phyloP scores from a whole-genome alignment of 768 basidiomycete genomes.

The Suillus discolor region DNA sequence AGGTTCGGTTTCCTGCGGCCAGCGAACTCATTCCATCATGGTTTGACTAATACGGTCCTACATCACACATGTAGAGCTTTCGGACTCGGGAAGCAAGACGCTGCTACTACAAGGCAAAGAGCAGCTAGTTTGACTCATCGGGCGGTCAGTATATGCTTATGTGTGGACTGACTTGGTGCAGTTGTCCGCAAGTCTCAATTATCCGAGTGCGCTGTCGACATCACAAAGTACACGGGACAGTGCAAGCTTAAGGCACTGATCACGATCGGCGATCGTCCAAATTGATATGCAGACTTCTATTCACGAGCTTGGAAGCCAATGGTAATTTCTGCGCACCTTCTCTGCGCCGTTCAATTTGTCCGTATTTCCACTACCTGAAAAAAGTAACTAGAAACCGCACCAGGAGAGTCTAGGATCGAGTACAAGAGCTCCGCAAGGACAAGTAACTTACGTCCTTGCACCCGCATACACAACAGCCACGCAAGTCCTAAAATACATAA shows the following conservation, averaged over 20 bases:
- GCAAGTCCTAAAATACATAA: neutral
- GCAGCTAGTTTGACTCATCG: too few species aligned
- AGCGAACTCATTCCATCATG: neutral
- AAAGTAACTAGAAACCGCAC: neutral
- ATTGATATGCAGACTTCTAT: neutral
- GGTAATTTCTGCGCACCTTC: neutral
- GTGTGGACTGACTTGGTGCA: neutral
- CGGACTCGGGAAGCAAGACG: neutral
- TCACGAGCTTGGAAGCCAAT: neutral
- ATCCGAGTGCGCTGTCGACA: neutral
- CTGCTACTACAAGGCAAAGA: too few species aligned
- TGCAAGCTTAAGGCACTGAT: neutral
- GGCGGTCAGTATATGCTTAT: neutral
- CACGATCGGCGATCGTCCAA: neutral
- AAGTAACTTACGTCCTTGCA: neutral
- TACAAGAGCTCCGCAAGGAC: neutral
- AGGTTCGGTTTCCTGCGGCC: neutral
- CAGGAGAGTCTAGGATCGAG: neutral
- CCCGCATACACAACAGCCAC: neutral
- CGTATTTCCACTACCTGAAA: neutral
- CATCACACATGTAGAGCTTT: neutral
- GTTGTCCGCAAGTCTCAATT: neutral
- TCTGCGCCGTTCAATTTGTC: neutral
- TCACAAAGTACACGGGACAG: too few species aligned
- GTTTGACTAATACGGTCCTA: too few species aligned